Evolutionary conservation across 345 rosid genomes (phyloP), one percentile per base, ranked within the genome.

Genomic region (Eucalyptus cloeziana): DNA sequence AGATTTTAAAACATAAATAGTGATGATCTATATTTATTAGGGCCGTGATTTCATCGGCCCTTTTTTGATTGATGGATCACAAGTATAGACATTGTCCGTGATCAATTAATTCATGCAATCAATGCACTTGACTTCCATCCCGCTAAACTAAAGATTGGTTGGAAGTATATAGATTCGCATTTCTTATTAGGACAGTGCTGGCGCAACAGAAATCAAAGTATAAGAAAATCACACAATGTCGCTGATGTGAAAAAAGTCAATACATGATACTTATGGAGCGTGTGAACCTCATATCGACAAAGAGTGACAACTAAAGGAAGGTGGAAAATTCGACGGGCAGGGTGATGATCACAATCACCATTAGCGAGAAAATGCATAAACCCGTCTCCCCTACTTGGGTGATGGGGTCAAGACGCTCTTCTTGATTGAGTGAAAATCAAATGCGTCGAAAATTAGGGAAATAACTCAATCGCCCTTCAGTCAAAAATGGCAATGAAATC

Each of bases 191-290:
- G 43, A 71, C 10, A 33, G 14, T 17, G 25, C 2, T 11, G 30
- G 85, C 5, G 1, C 7, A 22, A 6, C 3, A 11, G 0, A 76
- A 76, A 5, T 11, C 13, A 2, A 76, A 76, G 5, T 40, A 40
- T 10, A 40, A 21, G 5, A 21, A 76, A 21, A 2, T 21, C 15
- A 40, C 15, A 76, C 4, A 11, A 22, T 4, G 24, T 21, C 13
- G 2, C 8, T 22, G 3, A 21, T 13, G 27, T 3, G 47, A 6
- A 37, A 37, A 40, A 40, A 37, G 7, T 37, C 13, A 15, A 64
- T 7, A 16, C 80, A 69, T 0, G 13, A 3, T 31, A 69, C 2
- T 69, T 7, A 15, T 1, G 8, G 2, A 13, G 40, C 2, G 1
- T 8, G 13, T 10, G 25, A 19, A 71, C 13, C 24, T 37, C 13